Evolutionary conservation across 1,284 basidiomycete species (phyloP).

Genomic region (Pyrrhoderma noxium): DNA sequence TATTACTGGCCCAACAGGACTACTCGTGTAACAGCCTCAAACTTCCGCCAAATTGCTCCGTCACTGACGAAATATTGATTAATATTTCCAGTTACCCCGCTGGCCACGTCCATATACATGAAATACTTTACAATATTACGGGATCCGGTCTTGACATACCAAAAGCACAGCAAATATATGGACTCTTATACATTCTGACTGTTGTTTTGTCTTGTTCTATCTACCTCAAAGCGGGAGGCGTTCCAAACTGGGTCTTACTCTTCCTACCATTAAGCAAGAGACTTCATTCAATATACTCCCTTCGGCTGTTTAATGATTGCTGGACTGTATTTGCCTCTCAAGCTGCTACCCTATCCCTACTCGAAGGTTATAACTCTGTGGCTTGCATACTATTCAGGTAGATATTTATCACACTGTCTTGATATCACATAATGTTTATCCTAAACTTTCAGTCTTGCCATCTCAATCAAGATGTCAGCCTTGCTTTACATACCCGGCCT

Average conservation of each 20-base stretch:
- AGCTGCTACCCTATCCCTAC: conserved; percentile 54
- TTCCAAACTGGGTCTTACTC: conserved; percentile 77
- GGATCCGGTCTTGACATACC: conserved; percentile 53
- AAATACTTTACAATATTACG: conserved; percentile 63
- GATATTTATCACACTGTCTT: not conserved
- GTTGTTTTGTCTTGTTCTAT: conserved; percentile 60
- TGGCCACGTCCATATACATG: conserved; percentile 84
- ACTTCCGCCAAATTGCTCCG: too few relatives aligned
- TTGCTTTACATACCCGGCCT: conserved; percentile 90
- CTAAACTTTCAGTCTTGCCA: conserved; percentile 75
- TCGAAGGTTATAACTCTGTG: conserved; percentile 48
- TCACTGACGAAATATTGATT: too few relatives aligned
- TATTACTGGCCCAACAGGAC: conserved; percentile 88
- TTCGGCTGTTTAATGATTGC: conserved; percentile 95
- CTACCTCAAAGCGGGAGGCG: conserved; percentile 53
- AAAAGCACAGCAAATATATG: conserved; percentile 76
- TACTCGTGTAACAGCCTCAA: conserved; percentile 68
- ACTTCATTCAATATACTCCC: conserved; percentile 87
- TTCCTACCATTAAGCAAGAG: conserved; percentile 85
- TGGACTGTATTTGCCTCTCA: conserved; percentile 67
- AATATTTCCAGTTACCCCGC: conserved; percentile 98
- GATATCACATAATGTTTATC: not conserved
- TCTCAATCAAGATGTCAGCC: conserved; percentile 96
- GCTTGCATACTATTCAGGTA: conserved; percentile 68
- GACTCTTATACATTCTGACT: conserved; percentile 60